Evolutionary conservation across 352 stramenopile genomes (phyloP), one percentile per base, ranked within the genome.

Genomic region (Elongisporangium senticosum): DNA sequence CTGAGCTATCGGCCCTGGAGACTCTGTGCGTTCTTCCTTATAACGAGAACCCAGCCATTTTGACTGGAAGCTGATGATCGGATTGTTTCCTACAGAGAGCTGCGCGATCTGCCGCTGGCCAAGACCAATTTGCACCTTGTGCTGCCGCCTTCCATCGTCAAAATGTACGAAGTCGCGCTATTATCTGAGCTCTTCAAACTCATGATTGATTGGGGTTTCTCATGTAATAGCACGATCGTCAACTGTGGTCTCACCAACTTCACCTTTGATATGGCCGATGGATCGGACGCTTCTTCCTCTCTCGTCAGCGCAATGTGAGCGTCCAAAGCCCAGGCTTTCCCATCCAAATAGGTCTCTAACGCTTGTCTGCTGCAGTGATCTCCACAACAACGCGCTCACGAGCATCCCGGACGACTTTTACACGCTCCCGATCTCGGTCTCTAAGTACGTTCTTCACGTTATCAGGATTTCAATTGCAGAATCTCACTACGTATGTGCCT

Each of bases 91-190:
- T 13, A 2, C 40, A 87, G 78, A 21, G 60, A 76, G 11, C 68
- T 88, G 17, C 62, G 71, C 19, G 67, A 77, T 4, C 64, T 88
- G 26, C 67, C 74, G 7, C 20, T 88, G 4, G 65, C 61, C 21
- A 55, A 68, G 10, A 55, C 24, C 3, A 28, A 59, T 15, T 59
- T 88, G 15, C 69, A 79, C 17, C 58, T 88, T 13, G 53, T 79
- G 26, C 64, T 87, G 10, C 75, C 77, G 28, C 4, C 53, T 3
- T 75, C 77, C 17, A 69, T 87, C 23, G 57, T 74, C 61, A 64
- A 75, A 61, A 71, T 87, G 72, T 79, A 49, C 49, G 72, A 58
- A 11, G 3, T n/a, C 17, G 15, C 1, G n/a, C n/a, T n/a, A n/a
- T n/a, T 7, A 48, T 21, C 33, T 24, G 4, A 39, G 3, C n/a